These are phyloP conservation scores for Citrus medica DNA, from an alignment of 345 rosid species.

Conservation along the genomic window DNA sequence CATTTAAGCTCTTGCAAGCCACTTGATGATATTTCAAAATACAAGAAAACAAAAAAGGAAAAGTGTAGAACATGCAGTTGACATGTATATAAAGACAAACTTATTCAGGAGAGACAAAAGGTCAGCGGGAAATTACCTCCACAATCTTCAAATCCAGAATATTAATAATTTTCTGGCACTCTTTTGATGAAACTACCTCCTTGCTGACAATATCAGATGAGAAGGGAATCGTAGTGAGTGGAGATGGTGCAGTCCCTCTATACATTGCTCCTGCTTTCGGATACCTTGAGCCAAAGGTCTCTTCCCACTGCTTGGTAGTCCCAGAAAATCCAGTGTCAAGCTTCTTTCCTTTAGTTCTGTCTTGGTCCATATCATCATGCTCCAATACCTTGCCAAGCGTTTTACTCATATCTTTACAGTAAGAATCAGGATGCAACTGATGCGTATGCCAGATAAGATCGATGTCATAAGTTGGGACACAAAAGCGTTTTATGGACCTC, in stretches of 20 bases:
- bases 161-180: conserved; percentile 32
- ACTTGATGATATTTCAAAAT: neutral
- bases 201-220: conserved; percentile 30
- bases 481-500: conserved; percentile 56
- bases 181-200: conserved; percentile 25
- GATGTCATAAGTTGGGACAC: conserved; percentile 95
- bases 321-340: conserved; percentile 78
- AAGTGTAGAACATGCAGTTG: neutral
- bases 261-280: conserved; percentile 97
- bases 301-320: conserved; percentile 87
- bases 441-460: conserved; percentile 99
- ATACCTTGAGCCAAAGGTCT: conserved; percentile 74
- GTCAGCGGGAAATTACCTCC: conserved; percentile 57
- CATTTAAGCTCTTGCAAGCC: neutral
- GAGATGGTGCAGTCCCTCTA: conserved; percentile 66
- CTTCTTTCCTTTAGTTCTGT: conserved; percentile 87
- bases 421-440: conserved; percentile 78
- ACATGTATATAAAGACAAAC: neutral
- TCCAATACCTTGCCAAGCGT: conserved; percentile 70
- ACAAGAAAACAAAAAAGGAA: neutral
- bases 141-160: conserved; percentile 47
- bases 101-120: neutral
- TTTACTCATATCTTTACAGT: conserved; percentile 60
- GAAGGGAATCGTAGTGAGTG: conserved; percentile 51
- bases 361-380: conserved; percentile 93